phyloP scores from a whole-genome alignment of 306 rosid species.

The Pyrus pyrifolia region DNA sequence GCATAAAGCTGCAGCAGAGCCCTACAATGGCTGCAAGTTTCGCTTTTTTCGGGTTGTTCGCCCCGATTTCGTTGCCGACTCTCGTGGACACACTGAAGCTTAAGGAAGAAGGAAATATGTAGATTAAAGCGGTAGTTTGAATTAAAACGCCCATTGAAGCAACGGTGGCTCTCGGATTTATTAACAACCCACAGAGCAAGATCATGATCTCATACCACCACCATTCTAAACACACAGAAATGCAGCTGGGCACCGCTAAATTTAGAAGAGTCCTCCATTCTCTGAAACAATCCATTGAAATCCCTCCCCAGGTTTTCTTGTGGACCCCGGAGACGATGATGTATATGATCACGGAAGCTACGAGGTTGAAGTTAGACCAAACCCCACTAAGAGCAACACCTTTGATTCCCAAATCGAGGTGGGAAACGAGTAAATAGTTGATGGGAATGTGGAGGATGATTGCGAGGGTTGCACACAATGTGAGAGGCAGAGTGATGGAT shows the following conservation, averaged over 20 bases:
- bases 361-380: conserved; percentile 65
- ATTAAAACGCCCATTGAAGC: conserved; percentile 92
- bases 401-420: conserved; percentile 52
- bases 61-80: conserved; percentile 79
- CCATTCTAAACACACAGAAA: conserved; percentile 93
- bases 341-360: conserved; percentile 50
- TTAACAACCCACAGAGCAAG: conserved; percentile 57
- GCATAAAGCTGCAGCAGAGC: conserved; percentile 49
- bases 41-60: conserved; percentile 58
- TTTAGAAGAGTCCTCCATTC: conserved; percentile 57
- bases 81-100: conserved; percentile 88
- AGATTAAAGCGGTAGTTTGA: conserved; percentile 78
- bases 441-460: conserved; percentile 75
- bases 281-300: conserved; percentile 45
- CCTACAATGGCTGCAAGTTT: conserved; percentile 67
- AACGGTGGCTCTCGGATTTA: conserved; percentile 63
- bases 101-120: conserved; percentile 76
- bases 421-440: conserved; percentile 48
- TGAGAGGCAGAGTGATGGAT: conserved; percentile 82
- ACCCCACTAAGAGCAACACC: conserved; percentile 83
- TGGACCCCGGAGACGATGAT: conserved; percentile 44
- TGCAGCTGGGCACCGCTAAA: conserved; percentile 78
- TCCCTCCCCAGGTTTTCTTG: conserved; percentile 60
- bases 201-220: conserved; percentile 99
- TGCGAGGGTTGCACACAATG: conserved; percentile 59